Evolutionary conservation across 2,329 filamentous ascomycete species (phyloP).

Genomic region (Gaeumannomyces tritici): DNA sequence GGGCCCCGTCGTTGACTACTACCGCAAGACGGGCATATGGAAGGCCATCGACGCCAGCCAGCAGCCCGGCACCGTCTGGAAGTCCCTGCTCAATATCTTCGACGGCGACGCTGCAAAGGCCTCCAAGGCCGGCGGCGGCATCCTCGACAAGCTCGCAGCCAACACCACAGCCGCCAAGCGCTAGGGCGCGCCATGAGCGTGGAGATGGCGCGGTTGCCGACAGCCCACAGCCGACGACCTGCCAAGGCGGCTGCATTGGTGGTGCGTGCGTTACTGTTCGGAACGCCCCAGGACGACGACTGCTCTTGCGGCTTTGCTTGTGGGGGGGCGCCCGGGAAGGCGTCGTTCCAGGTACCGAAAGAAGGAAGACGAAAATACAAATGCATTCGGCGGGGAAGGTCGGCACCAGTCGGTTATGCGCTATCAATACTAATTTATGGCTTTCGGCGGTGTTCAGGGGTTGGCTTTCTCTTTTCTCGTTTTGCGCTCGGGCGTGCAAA

Average conservation of each 20-base stretch:
- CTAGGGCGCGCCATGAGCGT: not conserved
- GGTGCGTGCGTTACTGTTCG: too few relatives aligned
- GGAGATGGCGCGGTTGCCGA: too few relatives aligned
- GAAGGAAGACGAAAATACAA: not conserved
- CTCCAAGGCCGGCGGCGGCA: conserved; percentile 21
- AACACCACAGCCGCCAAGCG: not conserved
- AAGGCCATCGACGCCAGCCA: conserved; percentile 90
- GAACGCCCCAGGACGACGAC: too few relatives aligned
- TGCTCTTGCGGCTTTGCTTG: not conserved
- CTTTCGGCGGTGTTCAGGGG: not conserved
- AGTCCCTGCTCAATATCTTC: conserved; percentile 79
- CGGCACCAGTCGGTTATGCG: not conserved
- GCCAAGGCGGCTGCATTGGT: not conserved
- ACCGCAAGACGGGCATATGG: conserved; percentile 97
- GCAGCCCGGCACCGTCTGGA: conserved; percentile 93
- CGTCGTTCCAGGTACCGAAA: not conserved
- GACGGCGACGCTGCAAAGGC: conserved; percentile 49
- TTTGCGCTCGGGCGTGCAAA: not conserved
- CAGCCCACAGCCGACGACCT: not conserved
- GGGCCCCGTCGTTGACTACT: conserved; percentile 84
- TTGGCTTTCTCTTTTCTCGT: not conserved
- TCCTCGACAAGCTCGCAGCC: conserved; percentile 30
- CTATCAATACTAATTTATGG: not conserved
- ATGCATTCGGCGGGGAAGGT: not conserved
- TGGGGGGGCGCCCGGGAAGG: not conserved